Conservation (phyloP, 306 rosid species). For the Morella rubra region DNA sequence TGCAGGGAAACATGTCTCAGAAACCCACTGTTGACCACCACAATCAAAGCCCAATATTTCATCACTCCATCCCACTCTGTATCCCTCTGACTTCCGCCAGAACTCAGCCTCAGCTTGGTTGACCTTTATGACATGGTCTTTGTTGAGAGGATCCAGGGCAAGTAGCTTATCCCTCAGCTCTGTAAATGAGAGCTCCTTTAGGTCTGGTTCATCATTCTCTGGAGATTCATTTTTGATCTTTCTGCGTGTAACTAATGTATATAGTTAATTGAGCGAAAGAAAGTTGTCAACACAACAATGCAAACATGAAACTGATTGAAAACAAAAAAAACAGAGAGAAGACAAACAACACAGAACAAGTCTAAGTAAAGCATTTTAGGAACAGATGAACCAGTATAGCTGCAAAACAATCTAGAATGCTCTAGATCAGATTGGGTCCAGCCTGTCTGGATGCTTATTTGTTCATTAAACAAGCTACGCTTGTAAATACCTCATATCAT, state of each 20-base stretch:
- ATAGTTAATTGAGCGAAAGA: conserved; percentile 15
- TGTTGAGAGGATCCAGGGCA: conserved; percentile 83
- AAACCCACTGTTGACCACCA: conserved; percentile 99
- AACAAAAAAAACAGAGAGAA: conserved; percentile 17
- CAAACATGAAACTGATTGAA: conserved; percentile 8
- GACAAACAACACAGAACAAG: neutral
- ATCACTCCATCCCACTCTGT: conserved; percentile 99
- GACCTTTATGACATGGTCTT: conserved; percentile 66
- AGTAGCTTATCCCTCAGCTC: conserved; percentile 88
- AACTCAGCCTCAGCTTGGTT: conserved; percentile 96
- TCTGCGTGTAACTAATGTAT: conserved; percentile 47
- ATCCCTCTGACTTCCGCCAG: conserved; percentile 95
- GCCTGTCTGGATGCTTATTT: neutral
- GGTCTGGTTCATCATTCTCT: conserved; percentile 44
- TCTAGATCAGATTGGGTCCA: neutral
- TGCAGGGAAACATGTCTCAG: conserved; percentile 89
- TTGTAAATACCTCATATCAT: neutral
- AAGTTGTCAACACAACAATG: conserved; percentile 22
- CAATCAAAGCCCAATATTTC: conserved; percentile 98
- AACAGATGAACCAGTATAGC: neutral
- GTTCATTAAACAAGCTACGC: neutral
- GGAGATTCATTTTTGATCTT: conserved; percentile 36
- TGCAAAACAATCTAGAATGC: neutral
- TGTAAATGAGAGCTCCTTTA: conserved; percentile 81
- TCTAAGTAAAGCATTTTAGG: neutral